These are phyloP conservation scores for Phylloporus scabripes DNA, from an alignment of 768 basidiomycete genomes.

Conservation along the genomic window DNA sequence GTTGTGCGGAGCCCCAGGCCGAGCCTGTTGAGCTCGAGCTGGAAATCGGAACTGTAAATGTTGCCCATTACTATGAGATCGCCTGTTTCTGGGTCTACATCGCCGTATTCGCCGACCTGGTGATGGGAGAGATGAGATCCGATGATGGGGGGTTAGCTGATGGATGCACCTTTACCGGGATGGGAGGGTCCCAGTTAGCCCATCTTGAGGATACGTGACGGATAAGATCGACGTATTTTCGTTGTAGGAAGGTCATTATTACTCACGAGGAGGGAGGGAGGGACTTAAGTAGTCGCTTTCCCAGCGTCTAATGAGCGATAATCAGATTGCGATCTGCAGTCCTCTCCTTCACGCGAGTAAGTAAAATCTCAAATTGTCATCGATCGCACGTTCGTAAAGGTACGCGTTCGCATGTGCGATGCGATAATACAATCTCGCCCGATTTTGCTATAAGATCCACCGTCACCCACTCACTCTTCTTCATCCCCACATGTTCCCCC, in stretches of 20 bases:
- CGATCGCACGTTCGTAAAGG: constrained; percentile 1
- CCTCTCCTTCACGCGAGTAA: too few species aligned
- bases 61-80: constrained; percentile 28
- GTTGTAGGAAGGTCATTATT: constrained; percentile 12
- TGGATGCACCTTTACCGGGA: constrained; percentile 24
- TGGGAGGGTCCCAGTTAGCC: constrained; percentile 36
- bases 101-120: constrained; percentile 33
- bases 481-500: constrained; percentile 1
- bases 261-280: not conserved
- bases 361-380: not conserved
- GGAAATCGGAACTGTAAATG: constrained; percentile 25
- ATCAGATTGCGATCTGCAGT: too few species aligned
- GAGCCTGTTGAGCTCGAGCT: constrained; percentile 10
- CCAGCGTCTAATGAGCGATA: not conserved
- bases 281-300: not conserved
- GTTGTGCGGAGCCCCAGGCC: constrained; percentile 1
- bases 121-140: not conserved
- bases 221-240: constrained; percentile 36
- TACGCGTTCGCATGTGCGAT: not conserved
- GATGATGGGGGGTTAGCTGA: not conserved
- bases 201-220: constrained; percentile 29
- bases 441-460: not conserved
- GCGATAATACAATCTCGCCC: not conserved
- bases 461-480: not conserved
- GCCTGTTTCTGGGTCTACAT: constrained; percentile 27